These are phyloP conservation scores for Fusarium irregulare DNA, from an alignment of 2,329 filamentous ascomycete species.

Conservation along the genomic window DNA sequence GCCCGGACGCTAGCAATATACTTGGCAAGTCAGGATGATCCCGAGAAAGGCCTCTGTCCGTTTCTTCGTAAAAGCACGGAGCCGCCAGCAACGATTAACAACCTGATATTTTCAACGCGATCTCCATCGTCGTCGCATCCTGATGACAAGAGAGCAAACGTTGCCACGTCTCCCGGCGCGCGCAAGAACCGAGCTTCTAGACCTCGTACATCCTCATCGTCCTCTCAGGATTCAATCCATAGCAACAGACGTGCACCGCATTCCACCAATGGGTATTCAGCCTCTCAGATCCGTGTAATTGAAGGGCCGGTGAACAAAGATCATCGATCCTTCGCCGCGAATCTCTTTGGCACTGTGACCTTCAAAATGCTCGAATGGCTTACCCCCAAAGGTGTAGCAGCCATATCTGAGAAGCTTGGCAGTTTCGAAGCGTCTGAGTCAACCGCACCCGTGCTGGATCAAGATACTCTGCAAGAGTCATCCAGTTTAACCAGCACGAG, in stretches of 20 bases:
- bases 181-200: conserved; percentile 17
- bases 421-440: conserved; percentile 8
- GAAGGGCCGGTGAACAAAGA: conserved; percentile 65
- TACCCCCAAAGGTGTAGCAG: conserved; percentile 67
- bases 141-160: conserved; percentile 29
- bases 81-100: conserved; percentile 59
- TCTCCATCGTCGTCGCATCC: conserved; percentile 35
- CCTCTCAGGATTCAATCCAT: conserved; percentile 2
- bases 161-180: conserved; percentile 1
- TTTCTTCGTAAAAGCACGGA: conserved; percentile 57
- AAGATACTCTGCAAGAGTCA: not conserved
- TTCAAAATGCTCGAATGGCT: conserved; percentile 79
- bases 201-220: conserved; percentile 13
- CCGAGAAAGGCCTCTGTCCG: conserved; percentile 75
- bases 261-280: not conserved
- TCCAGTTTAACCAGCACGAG: not conserved
- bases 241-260: not conserved
- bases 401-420: conserved; percentile 56
- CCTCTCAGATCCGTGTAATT: conserved; percentile 52
- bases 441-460: not conserved
- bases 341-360: conserved; percentile 72
- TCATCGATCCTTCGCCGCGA: conserved; percentile 70
- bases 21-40: conserved; percentile 82
- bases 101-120: conserved; percentile 58
- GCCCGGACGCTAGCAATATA: conserved; percentile 84